Base-by-base conservation (phyloP, 2,329 filamentous ascomycete genomes). In the Kalaharituber pfeilii region DNA sequence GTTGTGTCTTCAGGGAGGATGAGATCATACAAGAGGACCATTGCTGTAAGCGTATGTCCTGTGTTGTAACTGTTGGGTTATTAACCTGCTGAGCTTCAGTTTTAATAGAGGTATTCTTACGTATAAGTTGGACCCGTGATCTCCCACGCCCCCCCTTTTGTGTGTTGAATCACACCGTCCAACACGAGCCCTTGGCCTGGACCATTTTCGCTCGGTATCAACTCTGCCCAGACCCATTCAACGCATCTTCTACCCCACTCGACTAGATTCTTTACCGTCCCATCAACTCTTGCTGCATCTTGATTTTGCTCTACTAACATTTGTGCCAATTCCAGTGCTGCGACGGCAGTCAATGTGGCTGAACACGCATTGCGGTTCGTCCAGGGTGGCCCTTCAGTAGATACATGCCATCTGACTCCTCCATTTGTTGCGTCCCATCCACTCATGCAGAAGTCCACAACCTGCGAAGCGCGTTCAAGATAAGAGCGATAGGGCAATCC, bases 61-160 rank as follows among this genome's bases (percentile, higher is more conserved):
- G 59, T 61, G 25, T 61, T 61, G 42, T 61, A 61, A 3, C 57
- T 60, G 13, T 28, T n/a, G n/a, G n/a, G n/a, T n/a, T n/a, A n/a
- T n/a, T n/a, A n/a, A n/a, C n/a, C n/a, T n/a, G n/a, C n/a, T n/a
- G n/a, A n/a, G n/a, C 47, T 29, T n/a, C 4, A 18, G 27, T 18
- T n/a, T 45, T n/a, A 24, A 18, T 29, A 24, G 33, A 30, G 7
- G 20, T 20, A 27, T 7, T 45, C 45, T 42, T 24, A 59, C 57
- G 57, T 60, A 53, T 57, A 60, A 27, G 50, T 59, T 5, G 57
- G 57, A 27, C 51, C 51, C 20, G 53, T 57, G 27, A 49, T 5
- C 33, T 15, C 33, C 33, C 33, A 39, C 15, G 33, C 13, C 20
- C 33, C 33, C 15, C 33, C 33, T 9, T 39, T 39, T 18, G 15